Base-by-base conservation (phyloP, 371 early-diverging fungal species). In the Gilbertella persicaria region DNA sequence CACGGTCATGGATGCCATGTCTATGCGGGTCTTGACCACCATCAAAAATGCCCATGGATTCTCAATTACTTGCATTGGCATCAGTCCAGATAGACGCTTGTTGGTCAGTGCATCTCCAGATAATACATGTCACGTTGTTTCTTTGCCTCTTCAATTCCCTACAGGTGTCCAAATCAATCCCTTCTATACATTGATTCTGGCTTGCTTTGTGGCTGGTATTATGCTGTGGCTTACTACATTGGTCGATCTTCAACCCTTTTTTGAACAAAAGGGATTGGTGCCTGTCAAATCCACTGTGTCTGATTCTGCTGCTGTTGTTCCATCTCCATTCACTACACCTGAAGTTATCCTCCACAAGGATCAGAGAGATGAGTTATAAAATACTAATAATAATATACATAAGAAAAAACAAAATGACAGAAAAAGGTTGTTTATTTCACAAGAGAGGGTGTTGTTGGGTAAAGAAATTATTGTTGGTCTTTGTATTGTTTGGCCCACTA, bases 401-500 rank as follows among this genome's bases (percentile, higher is more conserved):
- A 30, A 45, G 30, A 28, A 29, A 45, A 20, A 36, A 47, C 24
- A 36, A 12, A 29, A n/a, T 26, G 21, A 30, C 21, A 42, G 19
- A 29, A 28, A 13, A 26, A 5, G 26, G 39, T 50, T 50, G 29
- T 40, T 12, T 33, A 33, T 42, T 42, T n/a, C n/a, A n/a, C n/a
- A n/a, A n/a, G n/a, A n/a, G n/a, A n/a, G n/a, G n/a, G 17, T 52
- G 53, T 44, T 43, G 43, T 23, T 30, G 28, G 36, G 26, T 19
- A n/a, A 20, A 26, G 35, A 28, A 33, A 49, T 58, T 59, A 17
- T 56, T 64, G 48, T 58, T 69, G 68, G 47, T 83, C 80, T 50
- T 81, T 82, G 80, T 79, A 91, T 67, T 91, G 88, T 66, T 83
- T 87, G 17, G 88, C 74, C 92, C 92, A 91, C 73, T 83, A 64